phyloP scores from a whole-genome alignment of 192 early-diverging fungal genomes.

The Coemansia aciculifera region DNA sequence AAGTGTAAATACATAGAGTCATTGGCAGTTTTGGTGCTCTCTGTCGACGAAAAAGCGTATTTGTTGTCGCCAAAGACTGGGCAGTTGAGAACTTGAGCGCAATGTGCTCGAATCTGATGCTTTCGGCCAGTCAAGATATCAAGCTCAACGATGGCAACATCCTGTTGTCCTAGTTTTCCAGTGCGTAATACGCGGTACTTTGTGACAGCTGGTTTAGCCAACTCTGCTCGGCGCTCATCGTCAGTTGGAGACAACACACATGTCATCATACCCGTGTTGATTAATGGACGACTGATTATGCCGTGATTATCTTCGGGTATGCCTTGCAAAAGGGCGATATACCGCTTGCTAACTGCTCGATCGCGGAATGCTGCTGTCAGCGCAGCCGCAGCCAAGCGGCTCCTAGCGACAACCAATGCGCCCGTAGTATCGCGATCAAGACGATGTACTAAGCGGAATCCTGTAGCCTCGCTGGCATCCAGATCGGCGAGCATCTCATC shows the following conservation, averaged over 20 bases:
- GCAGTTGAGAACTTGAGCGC: conserved; percentile 29
- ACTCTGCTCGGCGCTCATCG: not conserved
- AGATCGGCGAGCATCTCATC: conserved; percentile 22
- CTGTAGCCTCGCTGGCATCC: conserved; percentile 4
- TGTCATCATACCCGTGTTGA: conserved; percentile 4
- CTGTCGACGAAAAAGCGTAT: conserved; percentile 1
- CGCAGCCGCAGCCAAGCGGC: conserved; percentile 14
- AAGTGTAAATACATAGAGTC: conserved; percentile 28
- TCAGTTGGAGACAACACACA: not conserved
- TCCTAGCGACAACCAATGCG: conserved; percentile 24
- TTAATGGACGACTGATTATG: conserved; percentile 9
- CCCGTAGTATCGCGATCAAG: conserved; percentile 38
- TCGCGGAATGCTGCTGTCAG: conserved; percentile 28
- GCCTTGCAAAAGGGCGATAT: conserved; percentile 26
- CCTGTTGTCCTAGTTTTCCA: conserved; percentile 1
- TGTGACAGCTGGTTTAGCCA: conserved; percentile 17
- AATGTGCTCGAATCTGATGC: conserved; percentile 46
- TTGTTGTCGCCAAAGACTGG: conserved; percentile 36
- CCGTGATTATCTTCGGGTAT: conserved; percentile 8
- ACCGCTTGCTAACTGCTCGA: conserved; percentile 18
- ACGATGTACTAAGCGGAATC: conserved; percentile 29
- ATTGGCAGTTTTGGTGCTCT: not conserved
- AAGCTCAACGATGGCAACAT: conserved; percentile 17
- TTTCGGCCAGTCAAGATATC: conserved; percentile 40
- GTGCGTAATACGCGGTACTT: conserved; percentile 21